Conservation (phyloP, 176 grass and related monocot genomes). For the Carex kokanica region DNA sequence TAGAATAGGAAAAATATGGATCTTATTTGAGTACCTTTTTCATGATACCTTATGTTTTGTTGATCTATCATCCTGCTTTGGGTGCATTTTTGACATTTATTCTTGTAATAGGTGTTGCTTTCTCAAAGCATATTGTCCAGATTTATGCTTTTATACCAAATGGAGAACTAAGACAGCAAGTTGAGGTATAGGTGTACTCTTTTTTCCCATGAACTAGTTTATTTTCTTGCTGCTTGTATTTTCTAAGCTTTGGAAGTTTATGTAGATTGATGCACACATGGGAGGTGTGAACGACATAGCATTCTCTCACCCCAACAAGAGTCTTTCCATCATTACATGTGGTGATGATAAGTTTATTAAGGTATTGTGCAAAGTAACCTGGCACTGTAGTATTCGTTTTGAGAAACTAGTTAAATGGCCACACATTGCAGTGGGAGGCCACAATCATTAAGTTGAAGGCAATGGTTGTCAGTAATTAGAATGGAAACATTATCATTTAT, state of each 20-base stretch:
- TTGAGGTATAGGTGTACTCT: slow-evolving; percentile 58
- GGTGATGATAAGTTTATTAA: slow-evolving; percentile 97
- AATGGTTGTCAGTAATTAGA: not conserved
- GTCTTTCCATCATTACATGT: slow-evolving; percentile 94
- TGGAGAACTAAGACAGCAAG: slow-evolving; percentile 83
- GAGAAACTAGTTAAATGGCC: not conserved
- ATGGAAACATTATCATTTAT: not conserved
- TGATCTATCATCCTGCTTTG: not conserved
- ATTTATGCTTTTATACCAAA: slow-evolving; percentile 75
- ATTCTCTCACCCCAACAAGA: slow-evolving; percentile 96
- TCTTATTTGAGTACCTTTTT: slow-evolving; percentile 4
- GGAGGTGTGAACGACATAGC: slow-evolving; percentile 99
- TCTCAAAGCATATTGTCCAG: slow-evolving; percentile 99
- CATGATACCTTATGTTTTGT: slow-evolving; percentile 1
- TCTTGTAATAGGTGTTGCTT: slow-evolving; percentile 77
- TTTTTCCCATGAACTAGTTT: slow-evolving; percentile 10
- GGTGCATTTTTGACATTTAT: slow-evolving; percentile 28
- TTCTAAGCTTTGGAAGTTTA: slow-evolving; percentile 33
- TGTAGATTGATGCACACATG: slow-evolving; percentile 94
- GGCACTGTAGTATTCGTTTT: not conserved
- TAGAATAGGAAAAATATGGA: not conserved
- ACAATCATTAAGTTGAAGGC: not conserved
- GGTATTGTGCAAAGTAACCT: slow-evolving; percentile 42
- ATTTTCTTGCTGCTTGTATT: slow-evolving; percentile 5
- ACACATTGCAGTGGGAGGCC: not conserved